These are phyloP conservation scores for Microbotryum intermedium DNA, from an alignment of 1,284 basidiomycete species.

Conservation along the genomic window DNA sequence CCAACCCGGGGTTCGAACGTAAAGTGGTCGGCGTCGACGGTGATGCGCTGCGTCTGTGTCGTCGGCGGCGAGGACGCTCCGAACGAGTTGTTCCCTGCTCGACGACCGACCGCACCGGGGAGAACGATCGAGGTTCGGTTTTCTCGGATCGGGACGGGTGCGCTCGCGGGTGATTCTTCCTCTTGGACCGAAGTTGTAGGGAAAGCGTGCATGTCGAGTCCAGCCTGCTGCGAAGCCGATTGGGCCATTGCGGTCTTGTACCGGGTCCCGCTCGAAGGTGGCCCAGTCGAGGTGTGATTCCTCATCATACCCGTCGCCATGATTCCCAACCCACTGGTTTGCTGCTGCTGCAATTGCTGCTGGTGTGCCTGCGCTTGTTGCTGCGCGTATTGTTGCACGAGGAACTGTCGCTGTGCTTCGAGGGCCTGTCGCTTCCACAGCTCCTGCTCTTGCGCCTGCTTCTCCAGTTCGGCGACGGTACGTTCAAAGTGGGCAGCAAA, in stretches of 20 bases:
- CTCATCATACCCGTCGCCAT: conserved; percentile 24
- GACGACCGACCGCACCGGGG: conserved; percentile 9
- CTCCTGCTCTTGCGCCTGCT: conserved; percentile 71
- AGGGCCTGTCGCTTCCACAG: conserved; percentile 51
- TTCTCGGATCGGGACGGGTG: too few species aligned
- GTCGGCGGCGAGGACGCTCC: conserved; percentile 18
- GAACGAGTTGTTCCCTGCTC: neutral
- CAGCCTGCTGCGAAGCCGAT: neutral
- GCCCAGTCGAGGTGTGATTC: conserved; percentile 21
- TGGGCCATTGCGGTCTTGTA: neutral
- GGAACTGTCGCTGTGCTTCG: conserved; percentile 27
- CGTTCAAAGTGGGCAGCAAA: conserved; percentile 60
- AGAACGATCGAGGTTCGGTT: neutral
- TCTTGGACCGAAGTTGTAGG: neutral
- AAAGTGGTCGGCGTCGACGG: conserved; percentile 26
- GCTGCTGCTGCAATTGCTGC: neutral
- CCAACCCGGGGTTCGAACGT: conserved; percentile 20
- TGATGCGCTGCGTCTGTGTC: conserved; percentile 20
- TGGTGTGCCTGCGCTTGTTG: conserved; percentile 10
- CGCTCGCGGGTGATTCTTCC: too few species aligned
- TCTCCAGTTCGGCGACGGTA: conserved; percentile 68
- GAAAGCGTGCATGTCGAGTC: neutral
- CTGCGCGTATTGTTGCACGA: conserved; percentile 17
- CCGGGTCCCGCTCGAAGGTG: neutral
- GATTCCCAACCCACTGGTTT: neutral